Conservation (phyloP, 768 basidiomycete species). For the Daedalea quercina region DNA sequence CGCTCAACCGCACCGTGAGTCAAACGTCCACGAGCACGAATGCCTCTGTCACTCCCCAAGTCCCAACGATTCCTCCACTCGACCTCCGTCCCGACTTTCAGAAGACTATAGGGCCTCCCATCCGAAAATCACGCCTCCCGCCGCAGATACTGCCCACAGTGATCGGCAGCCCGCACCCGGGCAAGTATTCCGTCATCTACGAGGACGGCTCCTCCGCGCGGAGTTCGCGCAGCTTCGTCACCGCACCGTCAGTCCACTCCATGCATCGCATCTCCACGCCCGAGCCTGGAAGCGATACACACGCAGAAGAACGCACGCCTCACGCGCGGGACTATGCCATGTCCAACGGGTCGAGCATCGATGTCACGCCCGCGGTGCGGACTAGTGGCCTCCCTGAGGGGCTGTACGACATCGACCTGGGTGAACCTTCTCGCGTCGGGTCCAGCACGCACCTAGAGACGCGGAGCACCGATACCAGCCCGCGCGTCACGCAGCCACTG, state of each 20-base stretch:
- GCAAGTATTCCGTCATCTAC: conserved; percentile 25
- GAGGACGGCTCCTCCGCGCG: conserved; percentile 21
- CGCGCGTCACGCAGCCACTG: not conserved
- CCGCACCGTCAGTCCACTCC: conserved; percentile 20
- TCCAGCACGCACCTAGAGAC: conserved; percentile 1
- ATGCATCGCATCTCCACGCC: conserved; percentile 6
- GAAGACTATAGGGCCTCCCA: conserved; percentile 12
- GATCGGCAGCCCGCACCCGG: conserved; percentile 13
- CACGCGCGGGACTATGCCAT: conserved; percentile 8
- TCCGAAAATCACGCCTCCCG: conserved; percentile 18
- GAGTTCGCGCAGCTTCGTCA: conserved; percentile 26
- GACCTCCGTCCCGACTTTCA: conserved; percentile 52
- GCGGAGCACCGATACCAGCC: conserved; percentile 4
- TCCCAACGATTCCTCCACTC: conserved; percentile 50
- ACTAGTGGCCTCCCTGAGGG: conserved; percentile 8
- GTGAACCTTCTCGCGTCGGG: conserved; percentile 4
- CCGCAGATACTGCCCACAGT: conserved; percentile 17
- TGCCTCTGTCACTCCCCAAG: conserved; percentile 25
- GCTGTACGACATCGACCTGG: conserved; percentile 8
- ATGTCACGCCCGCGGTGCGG: conserved; percentile 1
- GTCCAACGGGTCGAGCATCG: not conserved
- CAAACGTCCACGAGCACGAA: conserved; percentile 54
- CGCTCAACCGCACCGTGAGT: conserved; percentile 59
- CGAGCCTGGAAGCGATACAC: conserved; percentile 5
- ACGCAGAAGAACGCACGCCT: conserved; percentile 3